A percentile compares a stretch with the other conserved stretches of the same genome.
Conservation (phyloP, 306 rosid genomes). For the Trifolium pratense region DNA sequence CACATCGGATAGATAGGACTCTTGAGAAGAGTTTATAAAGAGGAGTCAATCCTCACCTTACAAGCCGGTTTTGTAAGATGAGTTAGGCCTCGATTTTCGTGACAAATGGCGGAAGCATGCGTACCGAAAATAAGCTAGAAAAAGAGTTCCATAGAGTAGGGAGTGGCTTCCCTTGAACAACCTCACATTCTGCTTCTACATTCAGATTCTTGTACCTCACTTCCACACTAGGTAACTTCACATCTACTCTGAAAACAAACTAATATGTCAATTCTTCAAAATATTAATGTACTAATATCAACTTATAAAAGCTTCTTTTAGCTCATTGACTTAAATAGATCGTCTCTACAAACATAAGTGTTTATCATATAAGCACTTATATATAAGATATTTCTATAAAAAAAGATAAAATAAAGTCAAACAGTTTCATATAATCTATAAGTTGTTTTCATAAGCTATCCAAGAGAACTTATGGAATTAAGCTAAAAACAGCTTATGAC, state of each 20-base stretch:
- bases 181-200: constrained; percentile 60
- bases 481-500: neutral
- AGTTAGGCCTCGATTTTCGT: no score
- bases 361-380: neutral
- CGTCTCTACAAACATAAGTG: neutral
- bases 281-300: constrained; percentile 15
- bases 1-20: no score
- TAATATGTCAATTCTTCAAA: constrained; percentile 42
- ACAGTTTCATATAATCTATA: neutral
- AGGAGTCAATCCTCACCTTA: no score
- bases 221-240: constrained; percentile 60
- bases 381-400: neutral
- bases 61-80: no score
- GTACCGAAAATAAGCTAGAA: constrained; percentile 52
- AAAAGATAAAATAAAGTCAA: neutral
- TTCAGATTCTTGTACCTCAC: constrained; percentile 55
- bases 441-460: neutral
- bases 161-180: constrained; percentile 68
- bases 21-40: no score
- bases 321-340: no score
- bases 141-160: constrained; percentile 66
- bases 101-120: constrained; percentile 40
- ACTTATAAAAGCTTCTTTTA: neutral
- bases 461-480: neutral
- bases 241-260: constrained; percentile 53